A percentile compares a stretch with the other conserved stretches of the same genome.
These are phyloP conservation scores for Cryphonectria naterciae DNA, from an alignment of 2,329 filamentous ascomycete species.

Conservation along the genomic window DNA sequence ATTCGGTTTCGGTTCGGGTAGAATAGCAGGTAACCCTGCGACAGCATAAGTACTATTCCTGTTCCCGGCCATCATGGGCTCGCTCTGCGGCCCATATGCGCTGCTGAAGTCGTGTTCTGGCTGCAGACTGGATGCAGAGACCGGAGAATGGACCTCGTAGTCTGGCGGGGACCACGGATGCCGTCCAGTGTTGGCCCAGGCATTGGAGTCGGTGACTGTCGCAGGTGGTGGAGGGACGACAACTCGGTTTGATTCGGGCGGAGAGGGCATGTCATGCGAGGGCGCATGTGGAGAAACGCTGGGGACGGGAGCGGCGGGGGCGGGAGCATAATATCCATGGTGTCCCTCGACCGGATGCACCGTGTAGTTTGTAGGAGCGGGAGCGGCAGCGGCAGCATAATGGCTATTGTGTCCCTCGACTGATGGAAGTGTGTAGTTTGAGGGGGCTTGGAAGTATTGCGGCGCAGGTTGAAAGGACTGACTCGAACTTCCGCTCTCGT, in stretches of 20 bases:
- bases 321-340: constrained; percentile 14
- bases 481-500: constrained; percentile 22
- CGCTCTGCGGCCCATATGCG: background rate
- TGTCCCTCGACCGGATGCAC: constrained; percentile 12
- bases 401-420: constrained; percentile 14
- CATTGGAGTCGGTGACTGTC: constrained; percentile 8
- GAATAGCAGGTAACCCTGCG: constrained; percentile 24
- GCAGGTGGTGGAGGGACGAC: constrained; percentile 11
- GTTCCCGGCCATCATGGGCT: background rate
- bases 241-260: constrained; percentile 7
- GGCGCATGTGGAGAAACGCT: background rate
- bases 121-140: constrained; percentile 25
- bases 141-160: constrained; percentile 23
- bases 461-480: constrained; percentile 24
- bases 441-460: constrained; percentile 17
- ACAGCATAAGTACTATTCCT: constrained; percentile 8
- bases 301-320: constrained; percentile 10
- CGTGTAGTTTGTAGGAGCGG: constrained; percentile 14
- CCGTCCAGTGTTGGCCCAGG: constrained; percentile 21
- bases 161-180: constrained; percentile 29
- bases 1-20: constrained; percentile 22
- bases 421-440: constrained; percentile 12
- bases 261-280: constrained; percentile 5
- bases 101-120: constrained; percentile 20
- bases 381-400: constrained; percentile 12